Evolutionary conservation across 306 rosid species (phyloP).

Genomic region (Castanea mollissima): DNA sequence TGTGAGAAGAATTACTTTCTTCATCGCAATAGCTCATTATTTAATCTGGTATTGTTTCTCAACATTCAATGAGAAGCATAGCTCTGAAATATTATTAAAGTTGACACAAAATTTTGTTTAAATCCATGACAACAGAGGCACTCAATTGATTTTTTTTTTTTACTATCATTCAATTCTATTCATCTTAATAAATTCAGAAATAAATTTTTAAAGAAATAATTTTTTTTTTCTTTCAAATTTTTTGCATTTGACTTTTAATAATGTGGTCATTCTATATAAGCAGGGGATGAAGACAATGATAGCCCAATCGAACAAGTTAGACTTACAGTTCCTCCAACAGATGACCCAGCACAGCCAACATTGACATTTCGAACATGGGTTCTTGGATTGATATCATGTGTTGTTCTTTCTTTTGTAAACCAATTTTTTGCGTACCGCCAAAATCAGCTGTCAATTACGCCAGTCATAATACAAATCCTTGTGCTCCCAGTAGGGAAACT

Average conservation of each 20-base stretch:
- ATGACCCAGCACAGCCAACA: conserved; percentile 62
- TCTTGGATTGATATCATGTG: conserved; percentile 61
- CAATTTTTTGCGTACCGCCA: conserved; percentile 63
- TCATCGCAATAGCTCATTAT: no score
- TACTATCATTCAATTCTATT: neutral
- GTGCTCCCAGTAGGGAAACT: conserved; percentile 71
- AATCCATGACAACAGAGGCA: neutral
- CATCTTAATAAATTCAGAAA: neutral
- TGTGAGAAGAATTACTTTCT: no score
- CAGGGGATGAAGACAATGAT: conserved; percentile 52
- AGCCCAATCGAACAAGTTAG: conserved; percentile 83
- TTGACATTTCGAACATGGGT: conserved; percentile 88
- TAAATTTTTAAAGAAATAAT: neutral
- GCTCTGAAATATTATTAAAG: neutral
- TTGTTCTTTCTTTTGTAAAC: conserved; percentile 64
- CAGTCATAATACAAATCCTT: conserved; percentile 72
- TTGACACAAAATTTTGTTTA: neutral
- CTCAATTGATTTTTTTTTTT: no score
- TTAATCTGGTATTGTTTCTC: no score
- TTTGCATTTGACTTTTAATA: neutral
- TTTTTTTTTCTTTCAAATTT: neutral
- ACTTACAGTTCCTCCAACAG: conserved; percentile 64
- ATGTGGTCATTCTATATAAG: neutral
- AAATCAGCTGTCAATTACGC: conserved; percentile 46
- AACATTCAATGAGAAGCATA: no score